phyloP scores from a whole-genome alignment of 2,329 filamentous ascomycete species.

The Colletotrichum euphorbiae region DNA sequence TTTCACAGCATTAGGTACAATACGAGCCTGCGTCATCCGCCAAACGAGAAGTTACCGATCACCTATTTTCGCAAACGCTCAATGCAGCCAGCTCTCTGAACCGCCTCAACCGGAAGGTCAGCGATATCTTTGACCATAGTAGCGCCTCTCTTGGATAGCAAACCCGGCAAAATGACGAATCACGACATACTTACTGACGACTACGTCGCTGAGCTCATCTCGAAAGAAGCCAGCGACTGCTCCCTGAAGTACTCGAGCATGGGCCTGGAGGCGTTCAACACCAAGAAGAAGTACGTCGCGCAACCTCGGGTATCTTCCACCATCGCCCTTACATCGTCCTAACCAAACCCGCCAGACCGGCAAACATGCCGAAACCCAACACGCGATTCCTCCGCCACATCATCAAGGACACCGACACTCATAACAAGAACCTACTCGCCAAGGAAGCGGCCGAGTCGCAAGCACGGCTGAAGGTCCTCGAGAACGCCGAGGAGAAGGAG shows the following conservation, averaged over 20 bases:
- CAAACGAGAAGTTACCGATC: background rate
- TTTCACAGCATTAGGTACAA: background rate
- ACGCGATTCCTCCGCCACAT: constrained; percentile 90
- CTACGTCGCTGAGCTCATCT: constrained; percentile 83
- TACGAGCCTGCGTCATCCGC: background rate
- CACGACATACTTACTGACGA: constrained; percentile 75
- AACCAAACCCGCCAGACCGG: constrained; percentile 60
- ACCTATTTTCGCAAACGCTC: background rate
- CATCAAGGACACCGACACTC: constrained; percentile 86
- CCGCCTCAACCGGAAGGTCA: background rate
- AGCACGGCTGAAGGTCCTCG: constrained; percentile 74
- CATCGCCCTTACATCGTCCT: background rate
- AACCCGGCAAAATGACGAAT: constrained; percentile 51
- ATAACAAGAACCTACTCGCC: constrained; percentile 88
- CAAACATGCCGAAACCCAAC: constrained; percentile 85
- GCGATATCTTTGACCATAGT: background rate
- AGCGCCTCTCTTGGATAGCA: background rate
- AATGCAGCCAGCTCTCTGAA: background rate
- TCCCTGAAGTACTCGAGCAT: constrained; percentile 80
- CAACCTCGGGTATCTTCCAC: background rate
- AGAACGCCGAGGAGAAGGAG: constrained; percentile 59
- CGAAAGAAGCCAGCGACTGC: constrained; percentile 80
- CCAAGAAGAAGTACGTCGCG: constrained; percentile 59
- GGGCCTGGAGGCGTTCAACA: constrained; percentile 74
- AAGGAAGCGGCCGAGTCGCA: constrained; percentile 85